Evolutionary conservation across 2,329 filamentous ascomycete genomes (phyloP).

Genomic region (Pseudogymnoascus sp.): DNA sequence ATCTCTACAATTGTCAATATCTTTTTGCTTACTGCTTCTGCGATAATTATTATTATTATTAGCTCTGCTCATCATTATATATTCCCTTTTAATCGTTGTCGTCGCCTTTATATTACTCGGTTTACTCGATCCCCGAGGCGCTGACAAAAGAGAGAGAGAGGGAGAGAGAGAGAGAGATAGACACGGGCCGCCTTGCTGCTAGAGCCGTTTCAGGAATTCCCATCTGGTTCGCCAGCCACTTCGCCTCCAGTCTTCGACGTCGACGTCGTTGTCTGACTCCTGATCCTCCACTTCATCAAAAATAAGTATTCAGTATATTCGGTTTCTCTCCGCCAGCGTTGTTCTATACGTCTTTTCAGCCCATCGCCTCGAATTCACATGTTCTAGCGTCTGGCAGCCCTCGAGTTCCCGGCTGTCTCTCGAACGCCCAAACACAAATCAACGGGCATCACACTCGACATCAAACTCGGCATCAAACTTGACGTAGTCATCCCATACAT

Average conservation of each 20-base stretch:
- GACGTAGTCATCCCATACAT: constrained; percentile 7
- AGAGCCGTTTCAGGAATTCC: constrained; percentile 8
- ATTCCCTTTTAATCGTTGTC: neutral
- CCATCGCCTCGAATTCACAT: neutral
- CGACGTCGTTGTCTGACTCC: constrained; percentile 7
- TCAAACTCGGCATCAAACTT: constrained; percentile 8
- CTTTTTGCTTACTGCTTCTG: neutral
- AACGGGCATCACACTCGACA: constrained; percentile 1
- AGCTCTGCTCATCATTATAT: neutral
- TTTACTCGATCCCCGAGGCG: neutral
- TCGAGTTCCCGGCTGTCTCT: neutral
- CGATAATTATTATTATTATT: neutral
- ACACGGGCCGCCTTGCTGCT: constrained; percentile 6
- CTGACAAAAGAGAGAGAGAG: neutral
- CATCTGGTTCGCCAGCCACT: constrained; percentile 8
- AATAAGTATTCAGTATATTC: constrained; percentile 5
- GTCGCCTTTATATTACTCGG: neutral
- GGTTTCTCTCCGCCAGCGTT: constrained; percentile 1
- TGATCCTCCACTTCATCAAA: constrained; percentile 1
- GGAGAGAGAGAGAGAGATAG: neutral
- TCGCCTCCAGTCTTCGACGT: constrained; percentile 4
- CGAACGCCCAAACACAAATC: constrained; percentile 6
- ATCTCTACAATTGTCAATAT: neutral
- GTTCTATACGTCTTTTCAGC: constrained; percentile 1
- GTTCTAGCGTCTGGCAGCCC: constrained; percentile 1